Conservation (phyloP, 2,329 filamentous ascomycete genomes). For the Microcyclospora tardicrescens region DNA sequence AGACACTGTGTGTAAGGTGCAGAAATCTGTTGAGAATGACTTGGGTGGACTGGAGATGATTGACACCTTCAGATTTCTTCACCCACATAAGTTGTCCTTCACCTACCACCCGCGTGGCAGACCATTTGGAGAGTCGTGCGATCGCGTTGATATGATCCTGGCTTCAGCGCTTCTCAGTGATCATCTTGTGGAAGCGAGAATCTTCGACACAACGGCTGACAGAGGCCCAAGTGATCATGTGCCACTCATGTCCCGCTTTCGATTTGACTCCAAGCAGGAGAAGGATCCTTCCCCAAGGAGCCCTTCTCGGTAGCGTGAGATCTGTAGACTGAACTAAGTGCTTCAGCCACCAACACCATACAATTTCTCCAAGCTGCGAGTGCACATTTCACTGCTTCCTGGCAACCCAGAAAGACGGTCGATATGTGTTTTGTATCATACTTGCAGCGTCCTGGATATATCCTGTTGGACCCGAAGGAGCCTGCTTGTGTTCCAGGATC, state of each 20-base stretch:
- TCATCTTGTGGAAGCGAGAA: constrained; percentile 25
- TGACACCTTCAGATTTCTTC: constrained; percentile 37
- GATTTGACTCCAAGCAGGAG: constrained; percentile 3
- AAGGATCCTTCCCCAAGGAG: background rate
- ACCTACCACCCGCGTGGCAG: constrained; percentile 36
- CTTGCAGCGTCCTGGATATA: constrained; percentile 79
- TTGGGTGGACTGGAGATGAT: constrained; percentile 22
- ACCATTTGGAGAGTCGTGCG: constrained; percentile 39
- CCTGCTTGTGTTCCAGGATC: constrained; percentile 40
- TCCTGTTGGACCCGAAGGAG: constrained; percentile 49
- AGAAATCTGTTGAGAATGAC: constrained; percentile 2
- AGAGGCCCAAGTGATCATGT: constrained; percentile 43
- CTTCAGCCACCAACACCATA: too few species aligned
- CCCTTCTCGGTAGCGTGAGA: too few species aligned
- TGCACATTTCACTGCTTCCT: constrained; percentile 41
- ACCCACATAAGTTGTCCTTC: constrained; percentile 32
- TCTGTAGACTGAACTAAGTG: too few species aligned
- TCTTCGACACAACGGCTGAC: constrained; percentile 31
- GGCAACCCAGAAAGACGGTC: constrained; percentile 73
- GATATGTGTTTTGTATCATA: constrained; percentile 76
- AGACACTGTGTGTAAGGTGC: background rate
- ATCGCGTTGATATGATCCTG: constrained; percentile 41
- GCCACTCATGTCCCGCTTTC: constrained; percentile 31
- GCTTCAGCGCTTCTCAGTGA: constrained; percentile 29
- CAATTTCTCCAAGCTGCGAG: too few species aligned